Base-by-base conservation (phyloP, 2,329 filamentous ascomycete species). In the Fusarium brachygibbosum region DNA sequence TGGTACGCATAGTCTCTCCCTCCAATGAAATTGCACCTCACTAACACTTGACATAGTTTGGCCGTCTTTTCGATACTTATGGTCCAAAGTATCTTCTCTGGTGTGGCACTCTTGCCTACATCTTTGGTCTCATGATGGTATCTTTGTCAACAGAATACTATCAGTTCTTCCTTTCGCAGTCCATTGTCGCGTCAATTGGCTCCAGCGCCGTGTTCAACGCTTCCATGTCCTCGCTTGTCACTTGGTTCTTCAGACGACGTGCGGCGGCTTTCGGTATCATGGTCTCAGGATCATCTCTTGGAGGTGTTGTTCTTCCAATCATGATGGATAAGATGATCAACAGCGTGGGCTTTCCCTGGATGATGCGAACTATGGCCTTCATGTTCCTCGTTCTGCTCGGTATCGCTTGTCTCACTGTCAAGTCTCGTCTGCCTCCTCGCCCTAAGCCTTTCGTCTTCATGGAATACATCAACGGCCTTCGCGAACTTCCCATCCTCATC, bases 81-180 rank as follows among this genome's bases (percentile, higher is more conserved):
- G 91, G 91, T 3, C 88, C 90, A 1, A 83, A 83, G 38, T 86
- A 82, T 61, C 79, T 92, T 6, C 79, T 91, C 16, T 65, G 85
- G 19, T 70, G 78, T 52, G 88, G 88, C 31, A 84, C 83, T 6
- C 70, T 89, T 61, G 75, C 86, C 59, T 87, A 90, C 76, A 82
- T 91, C 65, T 86, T 91, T 45, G 86, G 87, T 25, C 77, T 91
- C 19, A 90, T 91, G 87, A 90, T 91, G 87, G 82, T 85, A 0
- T 87, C 84, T 17, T 78, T 91, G 12, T 79, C 79, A 6, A 76
- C 69, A 3, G 49, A 79, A 48, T 84, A 83, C 76, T 84, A 83
- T 68, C 81, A 84, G 44, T 76, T 83, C 73, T 79, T 84, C 63
- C 79, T 84, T 14, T 69, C 82, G 0, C 82, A 84, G 60, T 76